Percentiles rank a stretch among this genome's conserved stretches.
Conservation (phyloP, 768 basidiomycete species). For the Psilocybe subaeruginosa region DNA sequence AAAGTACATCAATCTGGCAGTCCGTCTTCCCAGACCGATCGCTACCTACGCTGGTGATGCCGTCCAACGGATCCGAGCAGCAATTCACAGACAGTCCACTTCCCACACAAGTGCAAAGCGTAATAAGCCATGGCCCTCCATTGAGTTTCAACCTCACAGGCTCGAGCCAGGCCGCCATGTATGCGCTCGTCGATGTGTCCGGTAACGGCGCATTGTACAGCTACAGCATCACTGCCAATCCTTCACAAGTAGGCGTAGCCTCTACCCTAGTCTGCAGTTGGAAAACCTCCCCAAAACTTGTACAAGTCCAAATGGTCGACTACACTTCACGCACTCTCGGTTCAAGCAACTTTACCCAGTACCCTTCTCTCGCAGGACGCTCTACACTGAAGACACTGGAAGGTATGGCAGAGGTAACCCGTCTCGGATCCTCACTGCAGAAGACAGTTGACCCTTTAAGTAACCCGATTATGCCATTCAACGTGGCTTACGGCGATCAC, state of each 20-base stretch:
- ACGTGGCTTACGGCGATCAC: not conserved
- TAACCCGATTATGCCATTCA: too few species aligned
- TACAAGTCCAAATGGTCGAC: slow-evolving; percentile 2
- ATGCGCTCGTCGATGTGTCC: slow-evolving; percentile 6
- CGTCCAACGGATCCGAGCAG: not conserved
- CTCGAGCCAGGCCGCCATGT: not conserved
- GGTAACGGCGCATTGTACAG: slow-evolving; percentile 5
- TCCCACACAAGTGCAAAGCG: not conserved
- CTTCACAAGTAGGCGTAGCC: not conserved
- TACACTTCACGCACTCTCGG: not conserved
- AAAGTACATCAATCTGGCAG: not conserved
- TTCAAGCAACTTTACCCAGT: not conserved
- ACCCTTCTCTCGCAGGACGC: slow-evolving; percentile 5
- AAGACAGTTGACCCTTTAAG: not conserved
- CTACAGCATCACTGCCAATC: not conserved
- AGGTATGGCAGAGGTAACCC: slow-evolving; percentile 8
- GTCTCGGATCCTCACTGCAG: not conserved
- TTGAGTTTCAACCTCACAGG: not conserved
- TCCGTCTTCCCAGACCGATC: slow-evolving; percentile 2
- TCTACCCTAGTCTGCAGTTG: slow-evolving; percentile 7
- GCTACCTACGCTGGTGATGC: not conserved
- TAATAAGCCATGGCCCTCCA: not conserved
- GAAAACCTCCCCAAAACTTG: slow-evolving; percentile 1
- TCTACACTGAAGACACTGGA: slow-evolving; percentile 5
- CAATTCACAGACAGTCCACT: not conserved